These are phyloP conservation scores for Tetrahymena borealis DNA, from an alignment of 73 alveolate genomes.

Conservation along the genomic window DNA sequence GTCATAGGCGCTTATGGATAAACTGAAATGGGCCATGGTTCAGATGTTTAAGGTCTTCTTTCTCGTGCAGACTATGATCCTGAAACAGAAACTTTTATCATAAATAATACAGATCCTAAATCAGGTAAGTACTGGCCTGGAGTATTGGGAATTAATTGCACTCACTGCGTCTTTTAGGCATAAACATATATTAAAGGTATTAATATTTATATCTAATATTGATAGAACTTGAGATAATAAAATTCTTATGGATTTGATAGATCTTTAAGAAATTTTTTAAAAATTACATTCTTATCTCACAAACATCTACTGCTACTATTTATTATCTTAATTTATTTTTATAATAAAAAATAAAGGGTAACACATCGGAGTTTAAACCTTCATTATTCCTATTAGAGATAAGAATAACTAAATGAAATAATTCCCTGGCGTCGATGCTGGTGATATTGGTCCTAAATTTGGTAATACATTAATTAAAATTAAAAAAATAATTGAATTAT, in stretches of 20 bases:
- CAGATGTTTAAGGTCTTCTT: constrained; percentile 47
- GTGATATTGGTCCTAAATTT: constrained; percentile 51
- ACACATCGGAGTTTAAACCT: constrained; percentile 52
- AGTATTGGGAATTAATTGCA: constrained; percentile 46
- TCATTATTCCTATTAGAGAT: constrained; percentile 52
- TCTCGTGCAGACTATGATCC: constrained; percentile 43
- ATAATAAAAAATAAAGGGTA: neutral
- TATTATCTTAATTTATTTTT: neutral
- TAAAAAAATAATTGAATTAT: neutral
- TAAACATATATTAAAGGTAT: constrained; percentile 19
- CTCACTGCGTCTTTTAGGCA: constrained; percentile 59
- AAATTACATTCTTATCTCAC: no score
- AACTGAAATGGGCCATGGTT: constrained; percentile 64
- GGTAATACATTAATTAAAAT: neutral
- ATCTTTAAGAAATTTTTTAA: no score
- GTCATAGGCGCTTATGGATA: constrained; percentile 50
- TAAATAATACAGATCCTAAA: constrained; percentile 41
- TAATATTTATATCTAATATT: neutral
- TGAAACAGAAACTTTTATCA: constrained; percentile 30
- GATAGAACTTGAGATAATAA: neutral
- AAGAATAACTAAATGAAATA: constrained; percentile 7
- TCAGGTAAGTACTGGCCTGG: constrained; percentile 62
- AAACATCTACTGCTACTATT: neutral
- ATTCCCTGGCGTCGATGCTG: constrained; percentile 46
- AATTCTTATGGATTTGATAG: no score